Evolutionary conservation across 1,284 basidiomycete genomes (phyloP).

Genomic region (Fomes fomentarius): DNA sequence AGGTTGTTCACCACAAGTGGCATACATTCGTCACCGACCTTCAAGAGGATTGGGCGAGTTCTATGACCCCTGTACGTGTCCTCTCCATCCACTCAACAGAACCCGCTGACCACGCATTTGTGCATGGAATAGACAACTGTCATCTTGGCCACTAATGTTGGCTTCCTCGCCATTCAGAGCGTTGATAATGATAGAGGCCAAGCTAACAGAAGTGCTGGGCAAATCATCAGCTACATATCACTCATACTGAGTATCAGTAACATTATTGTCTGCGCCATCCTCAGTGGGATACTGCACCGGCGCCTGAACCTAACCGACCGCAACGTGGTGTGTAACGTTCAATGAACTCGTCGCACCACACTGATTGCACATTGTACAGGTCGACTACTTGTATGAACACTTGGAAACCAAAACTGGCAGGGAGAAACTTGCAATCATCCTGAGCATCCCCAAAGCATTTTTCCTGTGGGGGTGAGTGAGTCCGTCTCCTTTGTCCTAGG

Average conservation of each 20-base stretch:
- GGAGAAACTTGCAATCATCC: no score
- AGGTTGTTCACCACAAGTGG: constrained; percentile 30
- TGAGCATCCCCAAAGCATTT: no score
- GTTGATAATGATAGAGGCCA: constrained; percentile 28
- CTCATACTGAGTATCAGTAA: constrained; percentile 28
- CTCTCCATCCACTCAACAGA: background rate
- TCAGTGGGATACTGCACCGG: no score
- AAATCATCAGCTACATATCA: constrained; percentile 33
- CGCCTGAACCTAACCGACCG: no score
- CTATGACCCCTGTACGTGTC: constrained; percentile 31
- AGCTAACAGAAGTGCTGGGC: constrained; percentile 23
- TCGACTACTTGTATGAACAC: no score
- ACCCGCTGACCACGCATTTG: background rate
- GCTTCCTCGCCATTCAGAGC: constrained; percentile 41
- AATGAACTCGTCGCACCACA: no score
- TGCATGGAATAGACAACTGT: constrained; percentile 45
- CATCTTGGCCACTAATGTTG: constrained; percentile 44
- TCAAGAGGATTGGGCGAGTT: constrained; percentile 31
- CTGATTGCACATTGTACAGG: no score
- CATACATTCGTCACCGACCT: constrained; percentile 26
- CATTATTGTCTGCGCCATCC: no score
- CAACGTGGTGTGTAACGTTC: no score
- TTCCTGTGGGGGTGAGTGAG: no score
- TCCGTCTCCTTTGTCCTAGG: no score
- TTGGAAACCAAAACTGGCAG: no score